phyloP scores from a whole-genome alignment of 2,329 filamentous ascomycete genomes.

The Scleromitrula shiraiana region DNA sequence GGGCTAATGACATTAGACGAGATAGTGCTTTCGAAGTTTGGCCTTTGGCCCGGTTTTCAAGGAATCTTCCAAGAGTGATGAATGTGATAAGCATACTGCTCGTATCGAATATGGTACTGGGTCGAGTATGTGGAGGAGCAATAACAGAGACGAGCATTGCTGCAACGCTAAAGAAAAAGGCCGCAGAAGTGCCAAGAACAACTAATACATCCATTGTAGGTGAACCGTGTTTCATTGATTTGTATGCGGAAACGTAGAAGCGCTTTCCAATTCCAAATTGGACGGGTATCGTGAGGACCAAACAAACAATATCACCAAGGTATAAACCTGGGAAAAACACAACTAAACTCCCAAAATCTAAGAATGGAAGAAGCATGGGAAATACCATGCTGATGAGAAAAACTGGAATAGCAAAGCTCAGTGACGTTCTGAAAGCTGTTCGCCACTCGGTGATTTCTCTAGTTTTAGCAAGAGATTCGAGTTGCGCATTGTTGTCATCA shows the following conservation, averaged over 20 bases:
- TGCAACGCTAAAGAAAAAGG: constrained; percentile 90
- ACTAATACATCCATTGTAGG: constrained; percentile 98
- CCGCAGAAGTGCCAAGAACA: constrained; percentile 84
- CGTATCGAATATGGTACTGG: constrained; percentile 90
- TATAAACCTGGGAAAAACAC: constrained; percentile 67
- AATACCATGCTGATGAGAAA: constrained; percentile 90
- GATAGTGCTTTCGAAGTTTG: constrained; percentile 93
- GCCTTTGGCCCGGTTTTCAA: constrained; percentile 92
- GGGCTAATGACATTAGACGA: constrained; percentile 87
- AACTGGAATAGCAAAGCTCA: constrained; percentile 80
- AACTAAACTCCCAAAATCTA: constrained; percentile 68
- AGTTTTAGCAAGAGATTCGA: constrained; percentile 93
- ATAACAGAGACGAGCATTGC: constrained; percentile 78
- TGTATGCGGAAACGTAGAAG: constrained; percentile 90
- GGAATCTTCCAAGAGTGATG: constrained; percentile 79
- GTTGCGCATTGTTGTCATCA: constrained; percentile 92
- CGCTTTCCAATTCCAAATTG: constrained; percentile 95
- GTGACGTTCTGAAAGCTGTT: constrained; percentile 67
- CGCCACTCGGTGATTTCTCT: constrained; percentile 94
- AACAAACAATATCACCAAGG: constrained; percentile 78
- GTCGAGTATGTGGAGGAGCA: constrained; percentile 67
- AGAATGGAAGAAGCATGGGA: constrained; percentile 68
- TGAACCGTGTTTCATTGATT: constrained; percentile 80
- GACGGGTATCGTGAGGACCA: constrained; percentile 79
- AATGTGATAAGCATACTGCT: constrained; percentile 98